These are phyloP conservation scores for Fusarium sp. DNA, from an alignment of 2,329 filamentous ascomycete genomes.

Conservation along the genomic window DNA sequence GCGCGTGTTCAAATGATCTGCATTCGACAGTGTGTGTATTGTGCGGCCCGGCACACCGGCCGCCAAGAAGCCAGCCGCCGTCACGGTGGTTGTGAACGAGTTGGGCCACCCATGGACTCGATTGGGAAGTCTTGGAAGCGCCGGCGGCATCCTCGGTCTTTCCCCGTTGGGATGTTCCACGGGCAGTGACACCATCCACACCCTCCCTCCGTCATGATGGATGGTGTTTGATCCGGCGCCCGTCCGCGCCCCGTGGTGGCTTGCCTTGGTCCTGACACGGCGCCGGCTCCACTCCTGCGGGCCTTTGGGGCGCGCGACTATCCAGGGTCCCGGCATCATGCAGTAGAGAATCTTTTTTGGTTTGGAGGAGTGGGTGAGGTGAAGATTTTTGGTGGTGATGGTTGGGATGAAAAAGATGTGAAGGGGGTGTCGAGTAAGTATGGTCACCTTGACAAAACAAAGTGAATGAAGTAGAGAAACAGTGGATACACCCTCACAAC, in stretches of 20 bases:
- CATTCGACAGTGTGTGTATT: conserved; percentile 9
- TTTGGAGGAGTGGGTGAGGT: conserved; percentile 10
- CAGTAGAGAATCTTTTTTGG: not conserved
- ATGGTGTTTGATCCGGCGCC: conserved; percentile 28
- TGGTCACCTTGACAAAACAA: not conserved
- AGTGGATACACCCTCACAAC: conserved; percentile 17
- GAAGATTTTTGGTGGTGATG: conserved; percentile 6
- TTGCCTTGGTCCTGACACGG: conserved; percentile 41
- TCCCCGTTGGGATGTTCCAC: conserved; percentile 41
- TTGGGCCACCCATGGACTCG: conserved; percentile 10
- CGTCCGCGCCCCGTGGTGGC: conserved; percentile 31
- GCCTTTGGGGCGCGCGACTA: conserved; percentile 15
- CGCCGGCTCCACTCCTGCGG: conserved; percentile 34
- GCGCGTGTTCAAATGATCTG: conserved; percentile 24
- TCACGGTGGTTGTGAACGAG: conserved; percentile 15
- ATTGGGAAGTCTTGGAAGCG: conserved; percentile 10
- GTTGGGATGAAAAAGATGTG: not conserved
- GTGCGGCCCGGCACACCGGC: conserved; percentile 10
- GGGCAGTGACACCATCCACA: conserved; percentile 35
- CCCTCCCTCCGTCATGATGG: conserved; percentile 23
- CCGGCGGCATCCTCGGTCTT: conserved; percentile 42
- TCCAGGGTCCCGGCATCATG: conserved; percentile 12
- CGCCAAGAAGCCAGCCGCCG: conserved; percentile 1
- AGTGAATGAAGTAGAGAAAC: conserved; percentile 2
- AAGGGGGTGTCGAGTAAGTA: not conserved